These are phyloP conservation scores for Naegleria gruberi DNA, from an alignment of 208 protist genomes.

Conservation along the genomic window DNA sequence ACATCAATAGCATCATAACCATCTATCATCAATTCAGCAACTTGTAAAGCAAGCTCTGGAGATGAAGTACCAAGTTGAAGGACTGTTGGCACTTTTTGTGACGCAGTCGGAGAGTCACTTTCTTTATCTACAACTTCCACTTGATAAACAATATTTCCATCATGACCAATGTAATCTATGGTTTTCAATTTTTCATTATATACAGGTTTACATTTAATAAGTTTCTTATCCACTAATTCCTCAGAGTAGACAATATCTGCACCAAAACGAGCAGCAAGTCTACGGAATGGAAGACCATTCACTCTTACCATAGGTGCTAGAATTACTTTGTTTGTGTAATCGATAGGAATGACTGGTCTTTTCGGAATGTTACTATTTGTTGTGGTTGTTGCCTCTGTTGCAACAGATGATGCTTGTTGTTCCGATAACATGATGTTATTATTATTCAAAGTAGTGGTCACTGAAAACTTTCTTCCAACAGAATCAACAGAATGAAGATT, in stretches of 20 bases:
- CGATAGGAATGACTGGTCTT: not conserved
- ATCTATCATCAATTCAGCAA: constrained; percentile 62
- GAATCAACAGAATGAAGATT: too few species aligned
- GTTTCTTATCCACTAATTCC: constrained; percentile 88
- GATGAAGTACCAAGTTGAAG: constrained; percentile 82
- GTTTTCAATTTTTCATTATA: constrained; percentile 38
- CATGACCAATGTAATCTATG: constrained; percentile 29
- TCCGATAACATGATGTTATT: too few species aligned
- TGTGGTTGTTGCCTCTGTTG: too few species aligned
- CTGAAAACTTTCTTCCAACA: too few species aligned
- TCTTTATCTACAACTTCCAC: not conserved
- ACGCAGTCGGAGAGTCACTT: not conserved
- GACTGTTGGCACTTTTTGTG: constrained; percentile 52
- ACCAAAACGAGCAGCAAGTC: constrained; percentile 72
- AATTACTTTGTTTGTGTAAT: constrained; percentile 61
- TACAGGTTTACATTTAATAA: constrained; percentile 54
- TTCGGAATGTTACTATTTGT: too few species aligned
- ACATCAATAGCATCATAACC: constrained; percentile 92
- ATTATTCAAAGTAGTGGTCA: too few species aligned
- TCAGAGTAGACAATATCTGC: constrained; percentile 93
- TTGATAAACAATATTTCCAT: not conserved
- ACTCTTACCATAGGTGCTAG: constrained; percentile 91
- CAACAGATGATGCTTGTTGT: too few species aligned
- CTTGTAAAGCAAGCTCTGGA: constrained; percentile 56
- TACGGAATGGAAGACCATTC: constrained; percentile 74